These are phyloP conservation scores for Megacollybia marginata DNA, from an alignment of 768 basidiomycete species.

Conservation along the genomic window DNA sequence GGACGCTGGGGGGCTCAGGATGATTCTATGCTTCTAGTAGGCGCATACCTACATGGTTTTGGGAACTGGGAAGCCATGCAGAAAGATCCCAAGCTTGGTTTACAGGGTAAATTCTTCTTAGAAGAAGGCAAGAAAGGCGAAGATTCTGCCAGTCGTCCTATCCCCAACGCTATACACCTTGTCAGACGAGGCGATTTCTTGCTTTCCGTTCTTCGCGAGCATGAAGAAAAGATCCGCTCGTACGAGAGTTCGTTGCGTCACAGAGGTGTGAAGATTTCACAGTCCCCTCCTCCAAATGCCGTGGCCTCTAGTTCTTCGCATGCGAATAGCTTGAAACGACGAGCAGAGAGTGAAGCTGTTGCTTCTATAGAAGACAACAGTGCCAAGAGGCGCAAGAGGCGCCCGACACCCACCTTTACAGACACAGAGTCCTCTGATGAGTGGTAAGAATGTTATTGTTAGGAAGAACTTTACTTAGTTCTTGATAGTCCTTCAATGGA, in stretches of 20 bases:
- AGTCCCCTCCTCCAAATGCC: constrained; percentile 68
- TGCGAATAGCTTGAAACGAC: constrained; percentile 55
- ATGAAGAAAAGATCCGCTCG: constrained; percentile 86
- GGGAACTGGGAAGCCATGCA: constrained; percentile 96
- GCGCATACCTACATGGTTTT: constrained; percentile 89
- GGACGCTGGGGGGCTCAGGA: constrained; percentile 91
- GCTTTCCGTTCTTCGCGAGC: constrained; percentile 73
- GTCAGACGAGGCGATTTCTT: constrained; percentile 96
- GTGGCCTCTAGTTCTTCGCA: constrained; percentile 63
- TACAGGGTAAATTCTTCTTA: constrained; percentile 94
- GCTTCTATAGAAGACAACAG: constrained; percentile 70
- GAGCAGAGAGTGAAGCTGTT: constrained; percentile 81
- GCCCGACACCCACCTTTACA: constrained; percentile 95
- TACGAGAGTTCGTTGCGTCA: constrained; percentile 75
- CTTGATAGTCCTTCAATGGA: constrained; percentile 85
- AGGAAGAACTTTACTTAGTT: not conserved
- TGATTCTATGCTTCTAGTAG: constrained; percentile 91
- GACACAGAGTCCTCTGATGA: constrained; percentile 90
- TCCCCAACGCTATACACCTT: constrained; percentile 96
- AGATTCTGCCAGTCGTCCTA: constrained; percentile 76
- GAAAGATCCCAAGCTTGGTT: constrained; percentile 75
- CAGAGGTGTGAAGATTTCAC: constrained; percentile 63
- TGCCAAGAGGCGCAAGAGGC: constrained; percentile 75
- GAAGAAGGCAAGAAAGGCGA: constrained; percentile 96
- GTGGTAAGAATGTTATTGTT: constrained; percentile 51